Conservation (phyloP, 1,139 yeast genomes). For the Blastobotrys indianensis region DNA sequence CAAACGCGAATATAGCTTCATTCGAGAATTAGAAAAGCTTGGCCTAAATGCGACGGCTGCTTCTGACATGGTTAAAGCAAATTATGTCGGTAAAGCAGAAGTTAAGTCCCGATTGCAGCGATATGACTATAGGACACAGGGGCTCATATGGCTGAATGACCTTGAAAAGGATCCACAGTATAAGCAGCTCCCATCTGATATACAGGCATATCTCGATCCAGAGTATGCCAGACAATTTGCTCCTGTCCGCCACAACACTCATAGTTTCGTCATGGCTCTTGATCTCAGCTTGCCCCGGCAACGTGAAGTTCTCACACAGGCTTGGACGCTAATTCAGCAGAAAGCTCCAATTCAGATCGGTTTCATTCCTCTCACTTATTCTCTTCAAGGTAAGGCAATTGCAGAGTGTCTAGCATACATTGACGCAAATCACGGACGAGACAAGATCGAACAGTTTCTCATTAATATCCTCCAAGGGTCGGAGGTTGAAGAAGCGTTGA, state of each 20-base stretch:
- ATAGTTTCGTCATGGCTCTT: conserved; percentile 67
- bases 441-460: conserved; percentile 3
- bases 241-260: conserved; percentile 64
- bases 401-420: conserved; percentile 39
- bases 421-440: conserved; percentile 18
- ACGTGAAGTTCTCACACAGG: conserved; percentile 42
- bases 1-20: conserved; percentile 28
- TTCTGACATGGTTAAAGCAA: conserved; percentile 18
- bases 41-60: conserved; percentile 15
- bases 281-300: conserved; percentile 50
- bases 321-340: conserved; percentile 42
- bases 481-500: conserved; percentile 11
- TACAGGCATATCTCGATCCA: conserved; percentile 39
- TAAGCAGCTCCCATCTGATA: conserved; percentile 40
- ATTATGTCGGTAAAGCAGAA: conserved; percentile 17
- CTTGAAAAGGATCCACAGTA: conserved; percentile 60
- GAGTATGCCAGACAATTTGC: conserved; percentile 55
- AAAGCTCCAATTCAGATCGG: conserved; percentile 80
- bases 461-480: conserved; percentile 5
- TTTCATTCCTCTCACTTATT: conserved; percentile 51
- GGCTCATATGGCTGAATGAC: conserved; percentile 70
- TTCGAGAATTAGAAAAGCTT: conserved; percentile 21
- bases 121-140: conserved; percentile 41
- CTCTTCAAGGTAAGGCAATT: conserved; percentile 23
- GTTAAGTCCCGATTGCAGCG: conserved; percentile 16